These are phyloP conservation scores for Xylariaceae sp. DNA, from an alignment of 2,329 filamentous ascomycete genomes.

Conservation along the genomic window DNA sequence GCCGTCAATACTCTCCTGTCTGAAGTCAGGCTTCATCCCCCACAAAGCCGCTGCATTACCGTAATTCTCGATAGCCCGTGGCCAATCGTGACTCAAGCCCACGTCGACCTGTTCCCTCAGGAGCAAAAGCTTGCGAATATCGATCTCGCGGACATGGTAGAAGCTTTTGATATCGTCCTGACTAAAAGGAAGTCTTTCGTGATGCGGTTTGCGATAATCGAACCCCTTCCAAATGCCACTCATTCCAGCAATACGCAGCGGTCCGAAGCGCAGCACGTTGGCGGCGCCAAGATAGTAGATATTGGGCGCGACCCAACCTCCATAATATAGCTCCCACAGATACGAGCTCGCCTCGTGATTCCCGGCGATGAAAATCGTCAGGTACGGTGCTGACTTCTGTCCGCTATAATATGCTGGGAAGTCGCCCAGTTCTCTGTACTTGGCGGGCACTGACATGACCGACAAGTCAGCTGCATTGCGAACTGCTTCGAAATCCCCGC, in stretches of 20 bases:
- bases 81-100: slow-evolving; percentile 95
- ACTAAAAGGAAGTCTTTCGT: slow-evolving; percentile 82
- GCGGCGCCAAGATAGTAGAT: slow-evolving; percentile 97
- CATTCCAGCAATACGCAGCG: slow-evolving; percentile 81
- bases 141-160: slow-evolving; percentile 86
- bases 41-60: slow-evolving; percentile 70
- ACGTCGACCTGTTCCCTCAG: slow-evolving; percentile 85
- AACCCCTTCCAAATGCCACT: slow-evolving; percentile 94
- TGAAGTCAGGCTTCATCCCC: slow-evolving; percentile 68
- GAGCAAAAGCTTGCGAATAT: slow-evolving; percentile 84
- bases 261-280: slow-evolving; percentile 79
- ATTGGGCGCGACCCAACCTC: slow-evolving; percentile 93
- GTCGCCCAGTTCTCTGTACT: slow-evolving; percentile 84
- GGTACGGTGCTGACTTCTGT: slow-evolving; percentile 69
- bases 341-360: slow-evolving; percentile 95
- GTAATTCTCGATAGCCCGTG: slow-evolving; percentile 72
- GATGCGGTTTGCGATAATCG: slow-evolving; percentile 79
- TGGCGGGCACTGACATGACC: slow-evolving; percentile 83
- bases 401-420: slow-evolving; percentile 95
- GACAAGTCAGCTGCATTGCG: slow-evolving; percentile 85
- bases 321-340: slow-evolving; percentile 89
- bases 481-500: slow-evolving; percentile 92
- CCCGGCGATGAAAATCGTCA: slow-evolving; percentile 88
- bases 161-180: slow-evolving; percentile 71
- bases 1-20: slow-evolving; percentile 69